These are phyloP conservation scores for Gliomastix tumulicola DNA, from an alignment of 2,329 filamentous ascomycete genomes.

Conservation along the genomic window DNA sequence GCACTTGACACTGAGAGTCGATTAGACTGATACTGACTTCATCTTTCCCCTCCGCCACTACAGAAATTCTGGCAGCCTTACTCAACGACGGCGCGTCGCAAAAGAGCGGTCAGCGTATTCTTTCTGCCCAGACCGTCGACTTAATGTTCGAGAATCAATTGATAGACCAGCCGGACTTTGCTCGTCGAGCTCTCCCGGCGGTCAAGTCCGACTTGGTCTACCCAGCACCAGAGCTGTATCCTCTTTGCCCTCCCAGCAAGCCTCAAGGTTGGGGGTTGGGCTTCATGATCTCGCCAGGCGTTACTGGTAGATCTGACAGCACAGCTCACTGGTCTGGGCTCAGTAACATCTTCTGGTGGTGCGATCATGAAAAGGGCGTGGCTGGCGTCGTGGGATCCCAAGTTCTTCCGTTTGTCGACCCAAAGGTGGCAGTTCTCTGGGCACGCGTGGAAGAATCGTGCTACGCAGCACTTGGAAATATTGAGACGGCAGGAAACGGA, in stretches of 20 bases:
- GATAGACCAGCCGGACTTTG: conserved; percentile 39
- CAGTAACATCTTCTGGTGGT: conserved; percentile 51
- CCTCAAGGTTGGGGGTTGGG: conserved; percentile 55
- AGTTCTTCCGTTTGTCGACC: conserved; percentile 33
- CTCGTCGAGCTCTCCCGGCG: conserved; percentile 26
- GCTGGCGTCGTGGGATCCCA: conserved; percentile 37
- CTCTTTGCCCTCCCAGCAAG: conserved; percentile 22
- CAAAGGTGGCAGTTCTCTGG: conserved; percentile 23
- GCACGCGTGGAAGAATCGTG: conserved; percentile 17
- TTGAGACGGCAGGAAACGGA: no score
- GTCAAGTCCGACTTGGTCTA: conserved; percentile 35
- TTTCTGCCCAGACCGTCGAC: conserved; percentile 47
- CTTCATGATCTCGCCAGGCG: conserved; percentile 37
- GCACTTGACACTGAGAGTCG: no score
- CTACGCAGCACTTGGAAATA: conserved; percentile 11
- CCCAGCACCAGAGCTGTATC: conserved; percentile 37
- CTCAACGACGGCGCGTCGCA: conserved; percentile 55
- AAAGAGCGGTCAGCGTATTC: conserved; percentile 39
- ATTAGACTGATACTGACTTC: no score
- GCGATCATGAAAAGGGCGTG: conserved; percentile 46
- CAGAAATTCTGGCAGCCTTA: conserved; percentile 50
- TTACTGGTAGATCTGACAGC: conserved; percentile 37
- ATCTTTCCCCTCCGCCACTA: background rate
- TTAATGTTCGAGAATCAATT: conserved; percentile 56
- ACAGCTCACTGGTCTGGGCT: conserved; percentile 48